A percentile compares a stretch with the other conserved stretches of the same genome.
phyloP scores from a whole-genome alignment of 306 rosid species.

The Styphnolobium japonicum region DNA sequence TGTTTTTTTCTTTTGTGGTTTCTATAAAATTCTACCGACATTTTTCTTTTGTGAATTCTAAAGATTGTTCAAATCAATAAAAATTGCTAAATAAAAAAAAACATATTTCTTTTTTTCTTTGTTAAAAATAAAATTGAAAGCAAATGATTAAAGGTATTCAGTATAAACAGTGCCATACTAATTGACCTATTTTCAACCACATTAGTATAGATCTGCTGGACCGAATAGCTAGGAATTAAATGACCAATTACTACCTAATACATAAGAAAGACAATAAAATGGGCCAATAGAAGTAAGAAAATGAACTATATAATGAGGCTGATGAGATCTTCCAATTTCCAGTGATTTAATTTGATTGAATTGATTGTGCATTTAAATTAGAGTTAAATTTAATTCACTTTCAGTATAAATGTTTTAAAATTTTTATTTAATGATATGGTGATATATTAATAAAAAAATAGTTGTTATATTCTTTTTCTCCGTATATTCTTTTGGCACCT shows the following conservation, averaged over 20 bases:
- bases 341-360: neutral
- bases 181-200: neutral
- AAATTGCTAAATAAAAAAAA: neutral
- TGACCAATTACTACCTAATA: neutral
- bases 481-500: conserved; percentile 25
- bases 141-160: neutral
- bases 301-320: neutral
- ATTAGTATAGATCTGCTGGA: neutral
- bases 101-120: neutral
- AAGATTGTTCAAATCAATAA: neutral
- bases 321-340: neutral
- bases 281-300: neutral
- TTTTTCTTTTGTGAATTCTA: neutral
- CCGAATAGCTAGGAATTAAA: neutral
- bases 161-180: neutral
- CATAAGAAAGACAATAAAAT: neutral
- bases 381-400: too few species aligned
- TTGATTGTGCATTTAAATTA: neutral
- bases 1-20: neutral
- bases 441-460: too few species aligned
- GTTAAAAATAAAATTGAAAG: neutral
- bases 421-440: too few species aligned
- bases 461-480: too few species aligned
- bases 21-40: neutral
- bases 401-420: too few species aligned